Evolutionary conservation across 257 asterid species (phyloP), one percentile per base, ranked within the genome.

Genomic region (Ajuga chamaepitys): DNA sequence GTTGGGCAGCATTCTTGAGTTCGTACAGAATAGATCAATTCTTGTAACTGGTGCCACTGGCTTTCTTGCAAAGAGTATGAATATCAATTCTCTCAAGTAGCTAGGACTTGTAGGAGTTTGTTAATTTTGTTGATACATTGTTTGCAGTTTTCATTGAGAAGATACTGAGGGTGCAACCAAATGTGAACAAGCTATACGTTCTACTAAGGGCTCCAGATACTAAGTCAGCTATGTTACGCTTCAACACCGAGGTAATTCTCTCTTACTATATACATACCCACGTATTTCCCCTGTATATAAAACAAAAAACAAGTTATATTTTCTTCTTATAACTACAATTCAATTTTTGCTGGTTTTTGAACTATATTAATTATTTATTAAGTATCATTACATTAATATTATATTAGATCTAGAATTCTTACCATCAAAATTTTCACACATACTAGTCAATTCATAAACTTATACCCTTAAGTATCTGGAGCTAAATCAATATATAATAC

Each of bases 21-120:
- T 75, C 64, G 66, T 89, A 70, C 85, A 89, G 50, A 80, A 75
- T 63, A 80, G 68, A 47, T 71, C 83, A 68, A 86, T 89, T 75
- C 80, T 89, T 46, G 79, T 88, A 42, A 84, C 87, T 58, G 96
- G 96, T 50, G 92, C 88, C 42, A 75, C 96, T 66, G 96, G 96
- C n/a, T 86, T 88, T 70, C 88, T 89, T 17, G 96, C 96, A 16
- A 89, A 89, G 77, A 81, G 96, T 89, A 88, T 10, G 10, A 4
- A 10, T 6, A 22, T 34, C 32, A 18, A 24, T 22, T 54, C 13
- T 53, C 12, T 13, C n/a, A 21, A 51, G 9, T 16, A n/a, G n/a
- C n/a, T n/a, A 1, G 41, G 14, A 30, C 20, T 5, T 24, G 8
- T 40, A 18, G 37, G 37, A 16, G 57, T 35, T 67, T 7, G 38